Conservation (phyloP, 805 yeast species). For the Metschnikowia hibisci region DNA sequence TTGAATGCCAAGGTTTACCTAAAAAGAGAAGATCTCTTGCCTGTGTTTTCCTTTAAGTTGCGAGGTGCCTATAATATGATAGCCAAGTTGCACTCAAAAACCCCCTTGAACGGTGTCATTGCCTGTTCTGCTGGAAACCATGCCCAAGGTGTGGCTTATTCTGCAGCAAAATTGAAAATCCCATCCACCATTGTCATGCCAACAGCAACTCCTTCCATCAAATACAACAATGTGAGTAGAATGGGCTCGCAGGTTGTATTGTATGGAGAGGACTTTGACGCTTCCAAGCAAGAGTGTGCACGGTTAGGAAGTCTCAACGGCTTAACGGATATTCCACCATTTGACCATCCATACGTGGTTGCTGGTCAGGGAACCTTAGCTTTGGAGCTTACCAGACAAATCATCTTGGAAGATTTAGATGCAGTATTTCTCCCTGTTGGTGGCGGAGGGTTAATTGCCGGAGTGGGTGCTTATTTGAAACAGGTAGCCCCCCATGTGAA, state of each 20-base stretch:
- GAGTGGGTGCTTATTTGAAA: constrained; percentile 84
- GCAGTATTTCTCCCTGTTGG: constrained; percentile 95
- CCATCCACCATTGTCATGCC: constrained; percentile 99
- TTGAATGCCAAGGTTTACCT: constrained; percentile 72
- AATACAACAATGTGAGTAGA: constrained; percentile 85
- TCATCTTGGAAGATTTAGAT: constrained; percentile 66
- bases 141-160: constrained; percentile 97
- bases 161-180: constrained; percentile 78
- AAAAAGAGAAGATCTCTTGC: constrained; percentile 89
- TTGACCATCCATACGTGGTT: constrained; percentile 95
- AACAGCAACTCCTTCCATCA: constrained; percentile 91
- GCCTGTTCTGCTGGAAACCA: constrained; percentile 99
- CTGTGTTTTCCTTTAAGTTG: constrained; percentile 92
- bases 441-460: constrained; percentile 95
- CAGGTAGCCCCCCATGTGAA: constrained; percentile 97
- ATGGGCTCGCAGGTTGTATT: constrained; percentile 92
- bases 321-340: constrained; percentile 92
- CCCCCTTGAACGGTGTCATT: constrained; percentile 79
- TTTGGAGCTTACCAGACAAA: constrained; percentile 85
- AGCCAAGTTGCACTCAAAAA: constrained; percentile 66
- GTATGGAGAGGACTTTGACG: constrained; percentile 90
- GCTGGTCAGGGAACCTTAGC: constrained; percentile 99
- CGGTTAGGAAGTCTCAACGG: constrained; percentile 67
- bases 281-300: constrained; percentile 88
- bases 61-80: constrained; percentile 98